Conservation (phyloP, 768 basidiomycete species). For the Suillus ampliporus region DNA sequence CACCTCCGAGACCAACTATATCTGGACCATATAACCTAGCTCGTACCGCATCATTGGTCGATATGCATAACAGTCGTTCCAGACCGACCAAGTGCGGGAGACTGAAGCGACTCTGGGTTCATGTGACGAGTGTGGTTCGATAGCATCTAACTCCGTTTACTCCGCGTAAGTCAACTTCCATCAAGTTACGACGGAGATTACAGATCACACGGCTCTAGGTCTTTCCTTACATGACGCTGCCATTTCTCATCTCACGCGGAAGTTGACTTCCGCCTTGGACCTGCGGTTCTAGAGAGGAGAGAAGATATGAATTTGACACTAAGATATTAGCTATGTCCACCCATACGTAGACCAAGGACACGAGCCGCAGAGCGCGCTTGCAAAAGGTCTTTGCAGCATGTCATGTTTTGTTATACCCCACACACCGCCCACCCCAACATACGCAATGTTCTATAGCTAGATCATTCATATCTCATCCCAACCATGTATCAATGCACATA, state of each 20-base stretch:
- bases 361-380: conserved; percentile 6
- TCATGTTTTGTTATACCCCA: conserved; percentile 23
- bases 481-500: conserved; percentile 20
- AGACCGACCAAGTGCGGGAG: conserved; percentile 28
- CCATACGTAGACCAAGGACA: not conserved
- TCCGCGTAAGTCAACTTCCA: not conserved
- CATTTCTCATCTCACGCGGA: not conserved
- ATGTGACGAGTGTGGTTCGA: conserved; percentile 23
- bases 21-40: conserved; percentile 39
- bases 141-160: conserved; percentile 18
- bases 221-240: not conserved
- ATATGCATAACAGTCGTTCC: conserved; percentile 22
- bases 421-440: conserved; percentile 18
- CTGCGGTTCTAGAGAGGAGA: conserved; percentile 4
- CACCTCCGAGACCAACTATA: conserved; percentile 33
- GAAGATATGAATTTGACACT: conserved; percentile 4
- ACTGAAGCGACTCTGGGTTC: conserved; percentile 34
- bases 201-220: not conserved
- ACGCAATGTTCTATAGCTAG: conserved; percentile 9
- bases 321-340: not conserved
- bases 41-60: conserved; percentile 38
- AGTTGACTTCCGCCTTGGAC: conserved; percentile 4
- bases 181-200: not conserved
- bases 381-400: conserved; percentile 15
- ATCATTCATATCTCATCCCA: conserved; percentile 12